A percentile compares a stretch with the other conserved stretches of the same genome.
phyloP scores from a whole-genome alignment of 2,329 filamentous ascomycete genomes.

The Metarhizium rileyi region DNA sequence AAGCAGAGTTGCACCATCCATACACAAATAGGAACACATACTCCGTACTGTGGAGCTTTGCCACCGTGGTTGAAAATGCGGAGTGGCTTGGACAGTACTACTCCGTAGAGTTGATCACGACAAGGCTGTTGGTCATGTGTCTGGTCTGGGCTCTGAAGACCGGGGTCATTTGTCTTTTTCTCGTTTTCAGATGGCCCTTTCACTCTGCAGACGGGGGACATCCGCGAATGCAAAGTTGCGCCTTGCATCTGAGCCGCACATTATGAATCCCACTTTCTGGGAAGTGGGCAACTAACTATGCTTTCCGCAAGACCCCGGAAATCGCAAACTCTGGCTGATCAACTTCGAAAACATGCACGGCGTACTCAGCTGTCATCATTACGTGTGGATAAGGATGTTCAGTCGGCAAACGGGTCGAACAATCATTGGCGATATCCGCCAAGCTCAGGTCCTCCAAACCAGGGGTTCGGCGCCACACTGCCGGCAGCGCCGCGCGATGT shows the following conservation, averaged over 20 bases:
- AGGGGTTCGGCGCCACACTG: too few relatives aligned
- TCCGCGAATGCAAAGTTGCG: slow-evolving; percentile 2
- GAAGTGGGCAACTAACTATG: slow-evolving; percentile 2
- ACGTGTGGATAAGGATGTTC: too few relatives aligned
- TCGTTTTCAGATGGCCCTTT: background rate
- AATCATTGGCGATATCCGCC: too few relatives aligned
- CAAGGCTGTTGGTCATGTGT: background rate
- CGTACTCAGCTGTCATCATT: background rate
- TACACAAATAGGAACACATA: too few relatives aligned
- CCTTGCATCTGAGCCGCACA: background rate
- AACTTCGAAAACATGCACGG: slow-evolving; percentile 1
- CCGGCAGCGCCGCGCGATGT: background rate
- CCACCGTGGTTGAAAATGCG: too few relatives aligned
- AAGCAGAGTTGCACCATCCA: too few relatives aligned
- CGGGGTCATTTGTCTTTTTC: background rate
- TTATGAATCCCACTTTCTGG: background rate
- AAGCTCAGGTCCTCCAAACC: background rate
- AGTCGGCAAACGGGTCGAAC: too few relatives aligned
- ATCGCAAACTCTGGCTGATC: background rate
- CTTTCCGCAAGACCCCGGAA: background rate
- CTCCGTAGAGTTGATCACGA: background rate
- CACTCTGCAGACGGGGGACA: background rate
- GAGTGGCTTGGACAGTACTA: too few relatives aligned
- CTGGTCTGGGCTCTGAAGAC: background rate
- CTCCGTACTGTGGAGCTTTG: too few relatives aligned